Evolutionary conservation across 2,329 filamentous ascomycete genomes (phyloP), one percentile per base, ranked within the genome.

Genomic region (Curvularia spicifera): DNA sequence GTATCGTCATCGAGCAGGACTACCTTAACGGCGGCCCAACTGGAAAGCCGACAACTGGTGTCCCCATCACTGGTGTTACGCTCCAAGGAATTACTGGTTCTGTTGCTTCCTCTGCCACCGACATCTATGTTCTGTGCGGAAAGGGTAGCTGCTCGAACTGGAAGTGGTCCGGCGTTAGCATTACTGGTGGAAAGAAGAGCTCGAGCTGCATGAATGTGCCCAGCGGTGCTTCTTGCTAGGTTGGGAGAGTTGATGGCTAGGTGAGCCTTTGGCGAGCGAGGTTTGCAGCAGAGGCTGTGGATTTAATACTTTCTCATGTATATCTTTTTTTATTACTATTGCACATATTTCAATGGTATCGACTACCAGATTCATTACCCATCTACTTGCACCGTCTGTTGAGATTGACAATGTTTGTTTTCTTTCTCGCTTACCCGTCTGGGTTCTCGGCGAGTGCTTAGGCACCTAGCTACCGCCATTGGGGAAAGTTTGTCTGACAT

Each of bases 81-180:
- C 47, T 84, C 6, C 56, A 67, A 39, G 73, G 75, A 44, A 74
- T 84, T 49, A 79, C 75, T 4, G 83, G 82, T 20, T 61, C 65
- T 10, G 69, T 77, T 24, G 22, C 54, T 5, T 63, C 64, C 39
- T 71, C 66, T 33, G 78, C 73, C 1, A 73, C 71, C 3, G 52
- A 82, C 22, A 71, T 85, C 57, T 84, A 83, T 67, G 82, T 87
- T 56, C 80, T 86, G 13, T 87, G 85, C 65, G 85, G 81, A n/a
- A 75, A 70, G 40, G 83, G 81, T 31, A 78, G 78, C 60, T 85
- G 83, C 75, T 79, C 77, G 5, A 77, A 80, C 73, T 88, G 85
- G 83, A 82, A 78, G 13, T 87, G 84, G 83, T 76, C 71, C 3
- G 78, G 76, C 40, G 80, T 83, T 59, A 59, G 35, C 33, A 51